phyloP scores from a whole-genome alignment of 1,284 basidiomycete genomes.

The Pseudozyma sp. region DNA sequence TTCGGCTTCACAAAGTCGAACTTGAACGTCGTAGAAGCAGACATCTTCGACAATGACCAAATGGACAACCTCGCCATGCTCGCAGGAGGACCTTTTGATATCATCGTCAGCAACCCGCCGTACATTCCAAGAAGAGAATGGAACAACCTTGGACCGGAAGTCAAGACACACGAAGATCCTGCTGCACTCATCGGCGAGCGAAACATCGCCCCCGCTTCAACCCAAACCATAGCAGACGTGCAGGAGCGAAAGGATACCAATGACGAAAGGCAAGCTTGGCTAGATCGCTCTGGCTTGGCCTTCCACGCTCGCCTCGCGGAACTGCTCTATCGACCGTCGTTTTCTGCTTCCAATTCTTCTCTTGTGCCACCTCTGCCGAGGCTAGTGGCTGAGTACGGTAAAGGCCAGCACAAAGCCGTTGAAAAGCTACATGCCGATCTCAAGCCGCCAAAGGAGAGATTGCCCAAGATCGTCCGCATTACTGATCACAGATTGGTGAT shows the following conservation, averaged over 20 bases:
- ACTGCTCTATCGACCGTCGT: conserved; percentile 21
- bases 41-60: conserved; percentile 24
- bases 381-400: conserved; percentile 45
- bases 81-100: conserved; percentile 30
- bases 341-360: conserved; percentile 15
- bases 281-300: conserved; percentile 22
- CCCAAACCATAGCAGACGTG: neutral
- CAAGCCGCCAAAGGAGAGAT: conserved; percentile 6
- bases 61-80: conserved; percentile 15
- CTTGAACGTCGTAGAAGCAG: conserved; percentile 28
- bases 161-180: conserved; percentile 40
- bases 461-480: conserved; percentile 16
- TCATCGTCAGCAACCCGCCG: conserved; percentile 43
- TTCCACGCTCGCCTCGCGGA: conserved; percentile 33
- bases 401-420: conserved; percentile 29
- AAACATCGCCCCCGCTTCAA: neutral
- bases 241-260: neutral
- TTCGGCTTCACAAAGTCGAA: conserved; percentile 17
- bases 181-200: conserved; percentile 43
- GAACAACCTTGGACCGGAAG: conserved; percentile 12
- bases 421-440: conserved; percentile 17
- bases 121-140: conserved; percentile 44
- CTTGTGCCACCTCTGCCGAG: conserved; percentile 8
- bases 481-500: conserved; percentile 18
- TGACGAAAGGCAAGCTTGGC: conserved; percentile 7